A percentile compares a stretch with the other conserved stretches of the same genome.
Evolutionary conservation across 306 rosid genomes (phyloP).

Genomic region (Gillenia trifoliata): DNA sequence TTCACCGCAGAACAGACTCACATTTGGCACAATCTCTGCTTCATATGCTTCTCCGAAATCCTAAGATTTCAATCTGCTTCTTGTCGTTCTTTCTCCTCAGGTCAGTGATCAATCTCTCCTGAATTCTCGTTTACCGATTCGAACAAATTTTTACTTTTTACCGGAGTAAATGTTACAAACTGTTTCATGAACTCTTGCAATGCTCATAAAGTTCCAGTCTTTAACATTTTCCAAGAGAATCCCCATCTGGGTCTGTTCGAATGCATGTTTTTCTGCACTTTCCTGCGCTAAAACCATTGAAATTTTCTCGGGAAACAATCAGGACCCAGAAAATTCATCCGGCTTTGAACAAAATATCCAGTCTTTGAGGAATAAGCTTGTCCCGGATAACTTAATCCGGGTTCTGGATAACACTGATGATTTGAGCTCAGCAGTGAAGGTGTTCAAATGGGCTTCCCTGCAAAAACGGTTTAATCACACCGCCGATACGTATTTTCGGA

Average conservation of each 20-base stretch:
- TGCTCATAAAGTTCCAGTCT: slow-evolving; percentile 65
- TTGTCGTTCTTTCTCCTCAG: slow-evolving; percentile 15
- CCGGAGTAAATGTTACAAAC: background rate
- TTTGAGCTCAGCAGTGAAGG: slow-evolving; percentile 57
- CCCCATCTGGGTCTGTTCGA: slow-evolving; percentile 42
- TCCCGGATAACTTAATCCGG: slow-evolving; percentile 47
- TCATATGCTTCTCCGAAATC: background rate
- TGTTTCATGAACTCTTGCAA: slow-evolving; percentile 28
- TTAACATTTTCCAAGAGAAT: slow-evolving; percentile 40
- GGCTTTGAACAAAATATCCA: slow-evolving; percentile 44
- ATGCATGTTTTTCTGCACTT: slow-evolving; percentile 41
- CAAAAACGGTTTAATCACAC: slow-evolving; percentile 62
- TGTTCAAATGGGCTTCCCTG: slow-evolving; percentile 74
- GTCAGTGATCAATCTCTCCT: slow-evolving; percentile 35
- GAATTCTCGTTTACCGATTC: background rate
- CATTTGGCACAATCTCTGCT: background rate
- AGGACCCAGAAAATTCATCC: slow-evolving; percentile 29
- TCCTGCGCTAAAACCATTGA: slow-evolving; percentile 34
- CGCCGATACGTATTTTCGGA: slow-evolving; percentile 45
- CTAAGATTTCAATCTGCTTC: background rate
- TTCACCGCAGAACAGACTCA: background rate
- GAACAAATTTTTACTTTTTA: background rate
- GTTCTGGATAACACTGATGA: slow-evolving; percentile 52
- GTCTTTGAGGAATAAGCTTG: slow-evolving; percentile 50
- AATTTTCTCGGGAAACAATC: slow-evolving; percentile 35